Evolutionary conservation across 768 basidiomycete genomes (phyloP).

Genomic region (Imleria badia): DNA sequence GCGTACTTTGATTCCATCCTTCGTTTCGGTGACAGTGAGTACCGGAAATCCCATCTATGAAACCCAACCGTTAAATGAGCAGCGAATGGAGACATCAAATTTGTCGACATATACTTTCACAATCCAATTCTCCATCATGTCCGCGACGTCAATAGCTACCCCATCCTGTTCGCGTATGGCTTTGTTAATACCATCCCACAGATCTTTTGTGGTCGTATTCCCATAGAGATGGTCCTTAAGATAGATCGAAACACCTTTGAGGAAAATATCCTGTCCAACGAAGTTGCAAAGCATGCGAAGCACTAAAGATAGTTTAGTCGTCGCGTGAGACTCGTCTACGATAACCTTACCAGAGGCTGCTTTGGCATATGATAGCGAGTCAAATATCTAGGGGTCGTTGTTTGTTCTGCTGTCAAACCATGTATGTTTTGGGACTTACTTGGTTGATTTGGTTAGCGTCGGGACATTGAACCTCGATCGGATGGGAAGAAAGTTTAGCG

Average conservation of each 20-base stretch:
- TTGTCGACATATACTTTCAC: slow-evolving; percentile 51
- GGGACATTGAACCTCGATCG: slow-evolving; percentile 88
- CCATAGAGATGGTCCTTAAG: slow-evolving; percentile 84
- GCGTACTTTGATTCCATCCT: slow-evolving; percentile 69
- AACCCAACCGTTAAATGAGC: not conserved
- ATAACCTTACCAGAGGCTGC: slow-evolving; percentile 62
- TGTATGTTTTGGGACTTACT: slow-evolving; percentile 31
- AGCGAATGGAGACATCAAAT: not conserved
- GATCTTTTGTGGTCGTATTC: slow-evolving; percentile 81
- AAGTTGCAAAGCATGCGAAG: slow-evolving; percentile 90
- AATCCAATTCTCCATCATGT: slow-evolving; percentile 92
- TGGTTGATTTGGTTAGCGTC: slow-evolving; percentile 85
- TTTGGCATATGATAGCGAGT: slow-evolving; percentile 83
- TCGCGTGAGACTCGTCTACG: not conserved
- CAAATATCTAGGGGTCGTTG: slow-evolving; percentile 68
- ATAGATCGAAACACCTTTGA: slow-evolving; percentile 87
- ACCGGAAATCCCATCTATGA: slow-evolving; percentile 81
- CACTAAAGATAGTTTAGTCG: slow-evolving; percentile 43
- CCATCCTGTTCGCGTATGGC: slow-evolving; percentile 51
- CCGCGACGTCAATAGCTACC: slow-evolving; percentile 57
- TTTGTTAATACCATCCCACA: slow-evolving; percentile 82
- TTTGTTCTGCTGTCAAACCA: not conserved
- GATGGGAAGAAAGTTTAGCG: slow-evolving; percentile 84
- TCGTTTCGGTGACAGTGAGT: slow-evolving; percentile 76
- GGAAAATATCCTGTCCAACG: slow-evolving; percentile 86